Evolutionary conservation across 352 stramenopile genomes (phyloP), one percentile per base, ranked within the genome.

Genomic region (Phytophthora ramorum): DNA sequence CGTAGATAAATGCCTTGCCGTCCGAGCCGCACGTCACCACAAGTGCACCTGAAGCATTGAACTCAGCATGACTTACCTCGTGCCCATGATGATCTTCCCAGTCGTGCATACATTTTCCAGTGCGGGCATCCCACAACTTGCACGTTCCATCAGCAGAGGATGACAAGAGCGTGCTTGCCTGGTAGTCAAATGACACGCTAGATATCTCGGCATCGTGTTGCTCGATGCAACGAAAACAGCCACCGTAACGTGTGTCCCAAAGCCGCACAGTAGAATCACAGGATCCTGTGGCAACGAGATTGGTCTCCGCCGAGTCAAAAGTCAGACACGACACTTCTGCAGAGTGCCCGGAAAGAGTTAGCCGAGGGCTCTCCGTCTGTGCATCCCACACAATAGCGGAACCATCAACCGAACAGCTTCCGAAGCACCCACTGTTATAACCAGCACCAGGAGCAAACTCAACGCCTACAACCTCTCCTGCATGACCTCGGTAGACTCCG

Each of bases 41-140:
- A 10, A 92, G 72, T 0, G 86, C 84, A 7, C 84, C 86, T 0
- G 84, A 88, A n/a, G 81, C 66, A 45, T 88, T 92, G 62, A 92
- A 92, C 26, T 66, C 54, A 7, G 78, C 82, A 44, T 86, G 66
- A 22, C 59, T 82, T 17, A 92, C 81, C 46, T 94, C 80, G 14
- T 68, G 44, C 3, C 60, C 51, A 57, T 77, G 65, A 55, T 86
- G 78, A n/a, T 89, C 74, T 0, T 64, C 50, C 51, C 88, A 64
- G 26, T 87, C 71, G 53, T 92, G 91, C 9, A 94, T 69, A 22
- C 67, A 75, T n/a, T 89, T 87, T 16, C 82, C 73, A 0, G 71
- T 83, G 6, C 83, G 79, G 1, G 84, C 75, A 40, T 94, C 86
- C 86, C 86, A 94, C 32, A 93, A 63, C 69, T 89, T 91, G 58